Conservation (phyloP, 2,329 filamentous ascomycete genomes). For the Madurella fahalii region DNA sequence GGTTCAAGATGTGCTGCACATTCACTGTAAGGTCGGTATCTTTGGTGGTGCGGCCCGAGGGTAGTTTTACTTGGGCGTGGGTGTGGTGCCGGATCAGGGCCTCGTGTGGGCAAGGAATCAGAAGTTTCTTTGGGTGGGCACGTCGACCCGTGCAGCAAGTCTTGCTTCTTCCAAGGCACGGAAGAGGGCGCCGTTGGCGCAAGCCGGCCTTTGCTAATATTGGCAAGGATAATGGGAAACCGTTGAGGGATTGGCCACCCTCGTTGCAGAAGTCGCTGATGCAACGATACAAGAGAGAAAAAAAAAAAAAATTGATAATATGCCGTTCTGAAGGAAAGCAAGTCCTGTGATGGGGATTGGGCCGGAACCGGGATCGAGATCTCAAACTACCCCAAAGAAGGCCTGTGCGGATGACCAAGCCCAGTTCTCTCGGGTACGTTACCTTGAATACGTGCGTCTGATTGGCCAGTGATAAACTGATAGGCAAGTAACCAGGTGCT, state of each 20-base stretch:
- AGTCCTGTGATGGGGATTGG: constrained; percentile 4
- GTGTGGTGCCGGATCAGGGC: background rate
- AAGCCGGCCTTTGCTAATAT: background rate
- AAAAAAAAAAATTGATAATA: background rate
- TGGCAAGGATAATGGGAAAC: background rate
- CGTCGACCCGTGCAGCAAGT: background rate
- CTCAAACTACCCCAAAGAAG: constrained; percentile 4
- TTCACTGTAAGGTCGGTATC: background rate
- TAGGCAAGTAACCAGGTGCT: too few species aligned
- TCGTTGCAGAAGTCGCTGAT: too few species aligned
- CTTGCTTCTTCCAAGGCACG: constrained; percentile 4
- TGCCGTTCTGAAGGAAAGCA: background rate
- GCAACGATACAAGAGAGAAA: too few species aligned
- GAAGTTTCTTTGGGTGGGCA: background rate
- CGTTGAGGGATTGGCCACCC: too few species aligned
- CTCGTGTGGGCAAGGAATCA: background rate
- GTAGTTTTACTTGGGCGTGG: background rate
- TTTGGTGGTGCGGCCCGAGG: background rate
- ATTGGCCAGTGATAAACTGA: background rate
- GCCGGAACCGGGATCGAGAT: constrained; percentile 18
- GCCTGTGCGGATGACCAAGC: constrained; percentile 2
- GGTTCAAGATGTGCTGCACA: constrained; percentile 1
- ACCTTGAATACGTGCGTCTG: background rate
- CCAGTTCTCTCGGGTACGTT: too few species aligned
- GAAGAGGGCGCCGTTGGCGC: background rate